These are phyloP conservation scores for Elsinoe ampelina DNA, from an alignment of 2,329 filamentous ascomycete species.

Conservation along the genomic window DNA sequence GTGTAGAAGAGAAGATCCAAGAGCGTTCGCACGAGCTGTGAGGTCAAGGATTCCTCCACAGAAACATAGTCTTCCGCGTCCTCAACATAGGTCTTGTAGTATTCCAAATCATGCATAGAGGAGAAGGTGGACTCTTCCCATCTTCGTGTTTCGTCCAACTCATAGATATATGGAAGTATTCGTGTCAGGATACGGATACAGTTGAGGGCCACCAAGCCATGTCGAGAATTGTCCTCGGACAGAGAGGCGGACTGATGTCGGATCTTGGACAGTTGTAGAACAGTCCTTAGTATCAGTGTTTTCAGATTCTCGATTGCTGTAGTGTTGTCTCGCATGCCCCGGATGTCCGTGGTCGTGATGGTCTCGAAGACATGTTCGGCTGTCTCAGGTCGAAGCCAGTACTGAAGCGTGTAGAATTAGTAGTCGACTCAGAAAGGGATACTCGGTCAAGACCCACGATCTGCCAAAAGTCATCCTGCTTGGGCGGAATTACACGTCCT, in stretches of 20 bases:
- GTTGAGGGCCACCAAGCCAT: slow-evolving; percentile 56
- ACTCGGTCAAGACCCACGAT: slow-evolving; percentile 7
- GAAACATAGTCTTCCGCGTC: neutral
- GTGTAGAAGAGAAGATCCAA: slow-evolving; percentile 86
- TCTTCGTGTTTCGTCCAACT: slow-evolving; percentile 66
- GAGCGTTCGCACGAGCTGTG: slow-evolving; percentile 85
- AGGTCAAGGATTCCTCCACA: slow-evolving; percentile 41
- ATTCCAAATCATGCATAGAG: slow-evolving; percentile 45
- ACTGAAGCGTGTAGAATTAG: slow-evolving; percentile 43
- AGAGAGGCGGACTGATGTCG: slow-evolving; percentile 78
- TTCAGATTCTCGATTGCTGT: slow-evolving; percentile 74
- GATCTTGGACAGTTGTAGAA: slow-evolving; percentile 70
- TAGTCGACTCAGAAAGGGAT: neutral
- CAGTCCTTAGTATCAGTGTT: slow-evolving; percentile 73
- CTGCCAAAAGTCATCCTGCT: slow-evolving; percentile 17
- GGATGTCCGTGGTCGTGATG: slow-evolving; percentile 54
- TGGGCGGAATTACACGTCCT: slow-evolving; percentile 14
- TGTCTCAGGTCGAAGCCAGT: slow-evolving; percentile 95
- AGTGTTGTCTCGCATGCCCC: slow-evolving; percentile 67
- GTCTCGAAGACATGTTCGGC: slow-evolving; percentile 88
- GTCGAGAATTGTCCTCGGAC: slow-evolving; percentile 37
- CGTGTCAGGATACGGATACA: slow-evolving; percentile 87
- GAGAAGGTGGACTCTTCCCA: slow-evolving; percentile 89
- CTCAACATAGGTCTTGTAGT: neutral
- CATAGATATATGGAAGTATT: slow-evolving; percentile 83